Evolutionary conservation across 257 asterid genomes (phyloP).

Genomic region (Phtheirospermum japonicum): DNA sequence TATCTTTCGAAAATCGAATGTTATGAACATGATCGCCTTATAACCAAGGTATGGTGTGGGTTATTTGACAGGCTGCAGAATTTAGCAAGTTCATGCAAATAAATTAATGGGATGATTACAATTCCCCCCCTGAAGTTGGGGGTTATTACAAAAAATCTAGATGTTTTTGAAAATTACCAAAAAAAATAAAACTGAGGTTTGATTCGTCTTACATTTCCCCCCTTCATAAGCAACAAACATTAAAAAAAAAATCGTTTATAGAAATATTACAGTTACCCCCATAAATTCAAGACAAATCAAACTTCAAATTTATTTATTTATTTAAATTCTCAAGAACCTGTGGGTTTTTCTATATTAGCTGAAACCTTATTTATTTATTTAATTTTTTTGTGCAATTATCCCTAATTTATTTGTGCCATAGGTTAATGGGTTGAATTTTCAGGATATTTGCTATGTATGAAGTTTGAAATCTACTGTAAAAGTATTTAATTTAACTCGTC

Average conservation of each 20-base stretch:
- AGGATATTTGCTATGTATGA: neutral
- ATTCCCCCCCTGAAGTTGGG: neutral
- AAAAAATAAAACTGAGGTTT: neutral
- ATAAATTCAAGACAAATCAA: neutral
- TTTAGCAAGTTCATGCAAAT: neutral
- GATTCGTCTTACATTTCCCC: neutral
- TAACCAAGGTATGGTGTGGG: slow-evolving; percentile 70
- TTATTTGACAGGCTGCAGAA: slow-evolving; percentile 8
- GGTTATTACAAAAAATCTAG: neutral
- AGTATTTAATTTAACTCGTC: too few relatives aligned
- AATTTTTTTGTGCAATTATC: neutral
- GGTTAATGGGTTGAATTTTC: neutral
- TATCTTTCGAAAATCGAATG: slow-evolving; percentile 96
- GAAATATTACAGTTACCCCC: neutral
- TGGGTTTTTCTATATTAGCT: too few relatives aligned
- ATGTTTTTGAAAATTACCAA: neutral
- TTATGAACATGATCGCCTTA: slow-evolving; percentile 94
- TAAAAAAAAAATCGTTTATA: neutral
- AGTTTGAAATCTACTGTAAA: neutral
- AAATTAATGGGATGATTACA: neutral
- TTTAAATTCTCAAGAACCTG: neutral
- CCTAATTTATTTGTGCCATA: too few relatives aligned
- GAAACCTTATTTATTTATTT: too few relatives aligned
- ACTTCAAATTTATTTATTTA: neutral
- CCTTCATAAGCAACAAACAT: neutral